Evolutionary conservation across 768 basidiomycete genomes (phyloP).

Genomic region (Tephrocybe sp.): DNA sequence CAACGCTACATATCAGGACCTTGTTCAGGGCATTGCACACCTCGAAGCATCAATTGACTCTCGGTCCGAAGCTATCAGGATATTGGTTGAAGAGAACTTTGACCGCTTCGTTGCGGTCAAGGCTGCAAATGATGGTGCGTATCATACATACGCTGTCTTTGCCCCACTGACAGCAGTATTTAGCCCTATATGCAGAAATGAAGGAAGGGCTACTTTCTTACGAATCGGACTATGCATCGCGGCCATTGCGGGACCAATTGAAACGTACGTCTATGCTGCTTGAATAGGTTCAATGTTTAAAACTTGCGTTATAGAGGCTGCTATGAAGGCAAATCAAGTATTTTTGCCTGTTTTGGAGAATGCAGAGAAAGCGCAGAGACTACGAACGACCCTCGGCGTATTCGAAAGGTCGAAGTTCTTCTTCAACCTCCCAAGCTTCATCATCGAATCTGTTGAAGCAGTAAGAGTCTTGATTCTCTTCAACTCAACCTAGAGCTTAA

Average conservation of each 20-base stretch:
- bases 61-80: slow-evolving; percentile 90
- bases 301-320: slow-evolving; percentile 64
- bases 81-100: slow-evolving; percentile 97
- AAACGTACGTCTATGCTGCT: slow-evolving; percentile 58
- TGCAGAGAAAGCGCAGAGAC: slow-evolving; percentile 88
- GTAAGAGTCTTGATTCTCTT: slow-evolving; percentile 44
- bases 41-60: slow-evolving; percentile 82
- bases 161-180: slow-evolving; percentile 6
- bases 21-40: slow-evolving; percentile 73
- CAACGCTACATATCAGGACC: slow-evolving; percentile 91
- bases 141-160: background rate
- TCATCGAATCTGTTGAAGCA: slow-evolving; percentile 86
- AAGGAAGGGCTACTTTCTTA: slow-evolving; percentile 80
- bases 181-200: slow-evolving; percentile 93
- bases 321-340: slow-evolving; percentile 91
- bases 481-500: background rate
- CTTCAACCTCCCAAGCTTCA: slow-evolving; percentile 93
- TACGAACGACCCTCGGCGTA: slow-evolving; percentile 89
- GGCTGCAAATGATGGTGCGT: slow-evolving; percentile 83
- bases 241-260: slow-evolving; percentile 77
- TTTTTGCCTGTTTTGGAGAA: slow-evolving; percentile 97
- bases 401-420: slow-evolving; percentile 98
- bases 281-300: background rate
- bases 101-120: slow-evolving; percentile 98
- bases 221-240: slow-evolving; percentile 79